These are phyloP conservation scores for Plenodomus tracheiphilus DNA, from an alignment of 2,329 filamentous ascomycete species.

Conservation along the genomic window DNA sequence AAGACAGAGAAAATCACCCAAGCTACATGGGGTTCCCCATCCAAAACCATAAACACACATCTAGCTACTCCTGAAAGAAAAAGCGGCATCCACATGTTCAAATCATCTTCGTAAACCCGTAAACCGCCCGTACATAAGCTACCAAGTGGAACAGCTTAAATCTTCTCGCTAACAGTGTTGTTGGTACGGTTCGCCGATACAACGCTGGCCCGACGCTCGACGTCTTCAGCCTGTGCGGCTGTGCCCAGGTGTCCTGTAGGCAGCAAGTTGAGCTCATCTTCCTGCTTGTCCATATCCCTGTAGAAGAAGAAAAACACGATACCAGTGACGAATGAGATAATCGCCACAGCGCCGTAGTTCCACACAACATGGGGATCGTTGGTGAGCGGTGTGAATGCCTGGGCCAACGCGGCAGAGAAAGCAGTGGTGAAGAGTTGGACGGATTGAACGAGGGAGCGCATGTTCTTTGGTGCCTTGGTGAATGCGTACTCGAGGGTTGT, in stretches of 20 bases:
- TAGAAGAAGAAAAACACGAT: slow-evolving; percentile 38
- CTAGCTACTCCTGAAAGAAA: too few species aligned
- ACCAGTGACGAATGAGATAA: slow-evolving; percentile 41
- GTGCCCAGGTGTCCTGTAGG: slow-evolving; percentile 43
- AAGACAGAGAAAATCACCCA: too few species aligned
- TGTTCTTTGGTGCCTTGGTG: slow-evolving; percentile 70
- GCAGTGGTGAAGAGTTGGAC: slow-evolving; percentile 44
- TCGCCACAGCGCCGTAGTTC: slow-evolving; percentile 43
- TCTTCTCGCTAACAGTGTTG: slow-evolving; percentile 17
- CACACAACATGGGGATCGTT: slow-evolving; percentile 34
- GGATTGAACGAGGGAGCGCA: slow-evolving; percentile 52
- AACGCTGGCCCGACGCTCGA: slow-evolving; percentile 32
- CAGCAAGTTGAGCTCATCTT: slow-evolving; percentile 44
- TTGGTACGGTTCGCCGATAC: slow-evolving; percentile 17
- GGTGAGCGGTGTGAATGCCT: slow-evolving; percentile 35
- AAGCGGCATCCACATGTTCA: too few species aligned
- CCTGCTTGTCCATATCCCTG: slow-evolving; percentile 38
- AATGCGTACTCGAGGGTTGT: slow-evolving; percentile 74
- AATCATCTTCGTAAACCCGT: too few species aligned
- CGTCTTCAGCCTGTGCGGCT: slow-evolving; percentile 28
- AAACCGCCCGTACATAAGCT: too few species aligned
- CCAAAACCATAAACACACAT: too few species aligned
- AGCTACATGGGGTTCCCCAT: too few species aligned
- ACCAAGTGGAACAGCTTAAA: slow-evolving; percentile 2
- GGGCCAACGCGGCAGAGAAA: slow-evolving; percentile 35